phyloP scores from a whole-genome alignment of 2,329 filamentous ascomycete species.

The Penicillium palitans region DNA sequence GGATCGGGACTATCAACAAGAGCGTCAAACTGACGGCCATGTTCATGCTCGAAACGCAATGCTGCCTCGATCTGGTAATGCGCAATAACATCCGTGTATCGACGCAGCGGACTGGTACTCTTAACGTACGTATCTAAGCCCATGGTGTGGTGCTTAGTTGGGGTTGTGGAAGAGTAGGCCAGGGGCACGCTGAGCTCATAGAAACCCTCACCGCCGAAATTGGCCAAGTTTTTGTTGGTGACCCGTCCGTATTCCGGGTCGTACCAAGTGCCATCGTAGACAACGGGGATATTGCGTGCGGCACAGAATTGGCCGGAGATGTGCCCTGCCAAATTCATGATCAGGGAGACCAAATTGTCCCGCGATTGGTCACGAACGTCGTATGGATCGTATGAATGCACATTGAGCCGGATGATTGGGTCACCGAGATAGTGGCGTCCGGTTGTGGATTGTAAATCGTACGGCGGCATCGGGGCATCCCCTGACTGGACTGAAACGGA shows the following conservation, averaged over 20 bases:
- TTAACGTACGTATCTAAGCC: slow-evolving; percentile 57
- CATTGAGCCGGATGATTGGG: slow-evolving; percentile 42
- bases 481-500: slow-evolving; percentile 32
- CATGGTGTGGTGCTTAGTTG: slow-evolving; percentile 52
- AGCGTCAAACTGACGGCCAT: slow-evolving; percentile 45
- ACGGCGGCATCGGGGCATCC: slow-evolving; percentile 25
- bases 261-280: slow-evolving; percentile 41
- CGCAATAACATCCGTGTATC: slow-evolving; percentile 60
- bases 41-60: slow-evolving; percentile 55
- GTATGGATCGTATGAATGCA: slow-evolving; percentile 35
- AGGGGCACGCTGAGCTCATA: slow-evolving; percentile 35
- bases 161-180: slow-evolving; percentile 48
- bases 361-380: slow-evolving; percentile 41
- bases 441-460: slow-evolving; percentile 30
- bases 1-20: slow-evolving; percentile 21
- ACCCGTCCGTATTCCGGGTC: slow-evolving; percentile 43
- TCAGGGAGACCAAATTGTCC: slow-evolving; percentile 44
- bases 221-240: slow-evolving; percentile 39
- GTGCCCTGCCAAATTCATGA: slow-evolving; percentile 57
- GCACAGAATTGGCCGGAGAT: slow-evolving; percentile 39
- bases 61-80: slow-evolving; percentile 67
- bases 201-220: slow-evolving; percentile 47
- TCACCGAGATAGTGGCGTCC: slow-evolving; percentile 43
- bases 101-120: slow-evolving; percentile 61
- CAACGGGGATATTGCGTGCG: slow-evolving; percentile 38